These are phyloP conservation scores for Fusarium sp. DNA, from an alignment of 2,329 filamentous ascomycete genomes.

Conservation along the genomic window DNA sequence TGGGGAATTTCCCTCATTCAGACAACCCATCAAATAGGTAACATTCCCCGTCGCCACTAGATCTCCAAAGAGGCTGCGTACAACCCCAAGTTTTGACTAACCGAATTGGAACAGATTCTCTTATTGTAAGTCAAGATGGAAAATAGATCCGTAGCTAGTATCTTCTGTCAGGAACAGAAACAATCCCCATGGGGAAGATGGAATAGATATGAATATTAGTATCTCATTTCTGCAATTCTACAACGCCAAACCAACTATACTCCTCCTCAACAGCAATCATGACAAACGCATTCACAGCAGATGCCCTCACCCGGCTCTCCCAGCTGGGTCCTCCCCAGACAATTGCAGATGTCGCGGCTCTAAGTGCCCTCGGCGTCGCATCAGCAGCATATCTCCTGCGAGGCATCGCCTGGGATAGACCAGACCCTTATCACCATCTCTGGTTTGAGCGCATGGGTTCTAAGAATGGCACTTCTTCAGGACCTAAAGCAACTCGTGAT, in stretches of 20 bases:
- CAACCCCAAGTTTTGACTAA: not conserved
- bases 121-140: not conserved
- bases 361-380: constrained; percentile 40
- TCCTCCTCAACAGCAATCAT: constrained; percentile 17
- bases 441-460: constrained; percentile 61
- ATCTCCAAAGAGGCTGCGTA: not conserved
- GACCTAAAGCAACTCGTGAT: constrained; percentile 56
- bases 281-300: constrained; percentile 35
- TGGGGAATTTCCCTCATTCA: constrained; percentile 18
- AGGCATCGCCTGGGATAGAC: constrained; percentile 59
- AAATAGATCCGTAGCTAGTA: not conserved
- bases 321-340: constrained; percentile 40
- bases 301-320: constrained; percentile 31
- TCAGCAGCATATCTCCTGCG: constrained; percentile 54
- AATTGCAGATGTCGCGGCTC: constrained; percentile 40
- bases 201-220: constrained; percentile 23
- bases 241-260: not conserved
- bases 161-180: not conserved
- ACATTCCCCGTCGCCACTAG: not conserved
- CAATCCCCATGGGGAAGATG: not conserved
- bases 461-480: constrained; percentile 19
- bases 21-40: not conserved
- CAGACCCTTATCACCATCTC: constrained; percentile 60
- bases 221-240: not conserved
- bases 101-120: not conserved